A percentile compares a stretch with the other conserved stretches of the same genome.
These are phyloP conservation scores for Sarocladium strictum DNA, from an alignment of 2,329 filamentous ascomycete genomes.

Conservation along the genomic window DNA sequence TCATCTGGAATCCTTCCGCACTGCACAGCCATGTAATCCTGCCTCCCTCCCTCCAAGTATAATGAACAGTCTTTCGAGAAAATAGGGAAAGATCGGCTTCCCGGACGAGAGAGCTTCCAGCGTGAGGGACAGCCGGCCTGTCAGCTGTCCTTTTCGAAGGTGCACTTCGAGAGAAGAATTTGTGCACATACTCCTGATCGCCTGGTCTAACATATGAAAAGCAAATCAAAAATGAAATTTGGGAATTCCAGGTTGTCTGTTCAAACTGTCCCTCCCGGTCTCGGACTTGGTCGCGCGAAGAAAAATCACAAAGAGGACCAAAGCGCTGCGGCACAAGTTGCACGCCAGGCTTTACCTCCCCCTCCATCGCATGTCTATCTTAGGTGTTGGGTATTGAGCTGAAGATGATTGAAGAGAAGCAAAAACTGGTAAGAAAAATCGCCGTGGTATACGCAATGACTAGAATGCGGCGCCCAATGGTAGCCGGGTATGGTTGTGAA, in stretches of 20 bases:
- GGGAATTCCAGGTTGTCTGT: slow-evolving; percentile 11
- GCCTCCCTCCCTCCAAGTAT: not conserved
- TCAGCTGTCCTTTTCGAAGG: no score
- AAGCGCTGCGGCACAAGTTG: no score
- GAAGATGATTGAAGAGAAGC: slow-evolving; percentile 9
- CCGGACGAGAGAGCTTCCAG: no score
- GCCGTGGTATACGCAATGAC: slow-evolving; percentile 6
- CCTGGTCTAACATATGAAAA: slow-evolving; percentile 8
- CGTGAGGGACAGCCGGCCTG: no score
- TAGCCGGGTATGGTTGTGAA: slow-evolving; percentile 22
- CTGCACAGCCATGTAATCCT: no score
- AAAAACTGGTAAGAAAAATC: slow-evolving; percentile 7
- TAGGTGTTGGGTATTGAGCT: slow-evolving; percentile 4
- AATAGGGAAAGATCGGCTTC: no score
- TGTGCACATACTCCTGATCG: not conserved
- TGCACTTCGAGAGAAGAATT: not conserved
- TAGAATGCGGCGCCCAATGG: slow-evolving; percentile 9
- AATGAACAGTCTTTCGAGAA: not conserved
- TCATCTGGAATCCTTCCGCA: no score
- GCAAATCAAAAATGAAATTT: no score
- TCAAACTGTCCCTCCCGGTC: not conserved
- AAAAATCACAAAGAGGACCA: not conserved
- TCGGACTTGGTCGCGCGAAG: not conserved
- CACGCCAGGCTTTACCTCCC: not conserved
- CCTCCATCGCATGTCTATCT: slow-evolving; percentile 6